A percentile compares a stretch with the other conserved stretches of the same genome.
phyloP scores from a whole-genome alignment of 192 early-diverging fungal species.

The Kappamyces sp. region DNA sequence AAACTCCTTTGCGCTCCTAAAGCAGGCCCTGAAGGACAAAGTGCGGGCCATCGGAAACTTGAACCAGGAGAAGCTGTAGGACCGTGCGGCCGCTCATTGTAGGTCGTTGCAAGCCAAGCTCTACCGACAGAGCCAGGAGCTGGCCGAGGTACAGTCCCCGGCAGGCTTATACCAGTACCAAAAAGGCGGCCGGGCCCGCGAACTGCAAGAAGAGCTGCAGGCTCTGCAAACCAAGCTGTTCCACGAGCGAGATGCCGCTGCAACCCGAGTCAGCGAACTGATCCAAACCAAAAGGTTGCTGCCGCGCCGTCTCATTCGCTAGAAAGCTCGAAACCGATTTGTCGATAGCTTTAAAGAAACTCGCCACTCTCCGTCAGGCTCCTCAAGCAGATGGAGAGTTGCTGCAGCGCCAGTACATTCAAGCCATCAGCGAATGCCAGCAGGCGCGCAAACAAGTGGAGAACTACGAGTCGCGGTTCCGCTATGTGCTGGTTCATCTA shows the following conservation, averaged over 20 bases:
- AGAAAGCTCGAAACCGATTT: background rate
- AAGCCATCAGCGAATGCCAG: background rate
- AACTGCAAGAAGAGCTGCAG: background rate
- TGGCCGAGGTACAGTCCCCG: background rate
- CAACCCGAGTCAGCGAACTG: conserved; percentile 7
- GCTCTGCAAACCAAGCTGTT: background rate
- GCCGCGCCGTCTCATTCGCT: background rate
- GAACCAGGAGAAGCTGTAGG: background rate
- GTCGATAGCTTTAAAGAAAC: background rate
- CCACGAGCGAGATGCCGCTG: conserved; percentile 2
- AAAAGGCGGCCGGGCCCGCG: background rate
- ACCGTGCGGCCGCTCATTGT: background rate
- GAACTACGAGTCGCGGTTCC: background rate
- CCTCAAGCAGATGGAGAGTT: background rate
- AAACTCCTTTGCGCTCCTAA: background rate
- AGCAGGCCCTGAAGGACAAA: conserved; percentile 2
- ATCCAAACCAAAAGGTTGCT: conserved; percentile 2
- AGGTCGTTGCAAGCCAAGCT: background rate
- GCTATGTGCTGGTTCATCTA: background rate
- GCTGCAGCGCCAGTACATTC: background rate
- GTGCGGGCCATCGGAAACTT: conserved; percentile 2
- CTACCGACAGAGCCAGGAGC: background rate
- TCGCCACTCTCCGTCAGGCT: background rate
- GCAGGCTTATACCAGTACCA: background rate
- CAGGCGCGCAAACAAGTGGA: background rate